Percentiles rank a stretch among this genome's conserved stretches.
Evolutionary conservation across 345 rosid species (phyloP).

Genomic region (Lagerstroemia speciosa): DNA sequence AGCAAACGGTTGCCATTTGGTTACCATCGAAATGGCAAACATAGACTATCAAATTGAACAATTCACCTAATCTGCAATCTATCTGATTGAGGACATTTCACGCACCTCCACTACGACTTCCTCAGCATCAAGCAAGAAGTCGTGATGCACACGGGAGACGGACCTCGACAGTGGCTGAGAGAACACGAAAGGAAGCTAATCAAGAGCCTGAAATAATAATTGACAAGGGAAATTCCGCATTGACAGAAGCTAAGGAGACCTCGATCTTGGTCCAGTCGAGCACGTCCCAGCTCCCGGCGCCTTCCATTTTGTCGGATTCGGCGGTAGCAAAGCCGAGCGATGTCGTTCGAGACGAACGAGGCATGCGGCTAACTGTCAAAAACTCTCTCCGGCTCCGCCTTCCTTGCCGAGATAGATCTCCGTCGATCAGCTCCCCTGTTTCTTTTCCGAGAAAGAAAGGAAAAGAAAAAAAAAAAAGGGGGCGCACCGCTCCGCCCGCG

Average conservation of each 20-base stretch:
- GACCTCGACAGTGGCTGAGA: slow-evolving; percentile 42
- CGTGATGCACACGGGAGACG: slow-evolving; percentile 40
- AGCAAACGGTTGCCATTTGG: background rate
- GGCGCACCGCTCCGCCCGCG: background rate
- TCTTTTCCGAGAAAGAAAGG: background rate
- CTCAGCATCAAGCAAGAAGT: slow-evolving; percentile 71
- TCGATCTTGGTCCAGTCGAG: slow-evolving; percentile 79
- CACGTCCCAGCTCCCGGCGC: slow-evolving; percentile 72
- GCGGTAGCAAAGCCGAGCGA: slow-evolving; percentile 38
- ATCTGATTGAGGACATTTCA: background rate
- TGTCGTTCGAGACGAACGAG: slow-evolving; percentile 41
- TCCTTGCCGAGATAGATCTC: background rate
- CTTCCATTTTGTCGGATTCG: slow-evolving; percentile 61
- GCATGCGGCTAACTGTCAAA: slow-evolving; percentile 21
- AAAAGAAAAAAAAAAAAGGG: background rate
- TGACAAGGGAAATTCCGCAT: background rate
- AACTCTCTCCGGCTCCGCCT: background rate
- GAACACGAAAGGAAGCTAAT: slow-evolving; percentile 4
- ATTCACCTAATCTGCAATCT: slow-evolving; percentile 2
- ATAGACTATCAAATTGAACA: background rate
- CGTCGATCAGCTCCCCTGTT: background rate
- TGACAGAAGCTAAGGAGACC: slow-evolving; percentile 17
- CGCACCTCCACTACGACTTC: slow-evolving; percentile 55
- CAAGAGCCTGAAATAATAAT: slow-evolving; percentile 5
- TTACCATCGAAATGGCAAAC: background rate